Base-by-base conservation (phyloP, 768 basidiomycete species). In the Arthromyces matolae region DNA sequence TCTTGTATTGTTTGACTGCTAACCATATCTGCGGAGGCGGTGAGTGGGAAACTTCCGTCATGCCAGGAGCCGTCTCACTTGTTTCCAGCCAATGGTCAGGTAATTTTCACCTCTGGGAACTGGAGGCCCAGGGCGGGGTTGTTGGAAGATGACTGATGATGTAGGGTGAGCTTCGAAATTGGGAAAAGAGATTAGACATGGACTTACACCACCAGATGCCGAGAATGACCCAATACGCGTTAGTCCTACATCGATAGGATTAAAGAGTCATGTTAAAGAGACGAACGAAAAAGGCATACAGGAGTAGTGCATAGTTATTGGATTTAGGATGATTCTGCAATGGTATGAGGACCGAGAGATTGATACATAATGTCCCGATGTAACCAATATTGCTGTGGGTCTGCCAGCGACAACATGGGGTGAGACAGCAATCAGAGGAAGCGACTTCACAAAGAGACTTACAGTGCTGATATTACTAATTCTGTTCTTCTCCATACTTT, bases 201-300 rank as follows among this genome's bases (percentile, higher is more conserved):
- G 1, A 66, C 84, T 39, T 66, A 89, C 88, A 90, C 91, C 91
- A 94, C 82, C 91, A 93, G 40, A 91, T 81, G 7, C 89, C 90
- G 8, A 75, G 71, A 1, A 92, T 37, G 9, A 93, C 85, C 89
- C 86, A 85, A 53, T 89, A 89, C 0, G 70, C 73, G 48, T 83
- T 90, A 12, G 80, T 83, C 19, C 86, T 87, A 49, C 22, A 18
- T n/a, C n/a, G n/a, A n/a, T n/a, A n/a, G n/a, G 10, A 24, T 18
- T 43, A 23, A 23, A 47, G 12, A 51, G 47, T 31, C 25, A 25
- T 14, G n/a, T n/a, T n/a, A n/a, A n/a, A 33, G 12, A 40, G 19
- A 9, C 7, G 8, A 0, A 6, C 13, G 14, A 12, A n/a, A 14
- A 67, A 80, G 57, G 28, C 50, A 9, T 50, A 89, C 85, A 89